Conservation (phyloP, 2,329 filamentous ascomycete species). For the Herpotrichia juniperi region DNA sequence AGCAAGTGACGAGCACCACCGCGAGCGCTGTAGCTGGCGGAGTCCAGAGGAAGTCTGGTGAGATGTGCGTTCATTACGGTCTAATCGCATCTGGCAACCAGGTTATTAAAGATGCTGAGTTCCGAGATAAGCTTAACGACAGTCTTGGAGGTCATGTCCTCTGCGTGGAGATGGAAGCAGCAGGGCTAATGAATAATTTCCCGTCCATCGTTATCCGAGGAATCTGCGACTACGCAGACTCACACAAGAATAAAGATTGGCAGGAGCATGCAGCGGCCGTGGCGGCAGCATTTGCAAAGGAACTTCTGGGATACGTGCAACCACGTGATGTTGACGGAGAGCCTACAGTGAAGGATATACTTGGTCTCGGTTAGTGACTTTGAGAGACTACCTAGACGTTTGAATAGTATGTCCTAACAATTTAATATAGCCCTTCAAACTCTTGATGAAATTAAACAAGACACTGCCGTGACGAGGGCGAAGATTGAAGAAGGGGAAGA, state of each 20-base stretch:
- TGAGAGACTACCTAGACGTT: no score
- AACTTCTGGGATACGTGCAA: constrained; percentile 3
- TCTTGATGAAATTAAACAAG: no score
- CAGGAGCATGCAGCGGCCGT: constrained; percentile 7
- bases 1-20: no score
- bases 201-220: constrained; percentile 6
- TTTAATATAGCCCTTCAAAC: no score
- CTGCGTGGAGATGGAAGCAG: constrained; percentile 7
- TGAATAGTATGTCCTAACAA: no score
- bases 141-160: not conserved
- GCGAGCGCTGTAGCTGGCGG: no score
- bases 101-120: constrained; percentile 6
- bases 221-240: constrained; percentile 8
- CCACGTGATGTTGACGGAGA: constrained; percentile 1
- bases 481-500: no score
- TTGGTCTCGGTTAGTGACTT: constrained; percentile 7
- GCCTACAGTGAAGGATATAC: not conserved
- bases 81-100: constrained; percentile 8
- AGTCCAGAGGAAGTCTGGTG: no score
- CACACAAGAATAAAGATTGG: constrained; percentile 8
- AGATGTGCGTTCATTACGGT: no score
- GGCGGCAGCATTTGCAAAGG: constrained; percentile 6
- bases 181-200: constrained; percentile 4
- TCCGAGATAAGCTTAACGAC: constrained; percentile 5
- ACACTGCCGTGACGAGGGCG: no score